Percentiles rank a stretch among this genome's conserved stretches.
Conservation (phyloP, 202 grass and related monocot genomes). For the Miscanthus sacchariflorus region DNA sequence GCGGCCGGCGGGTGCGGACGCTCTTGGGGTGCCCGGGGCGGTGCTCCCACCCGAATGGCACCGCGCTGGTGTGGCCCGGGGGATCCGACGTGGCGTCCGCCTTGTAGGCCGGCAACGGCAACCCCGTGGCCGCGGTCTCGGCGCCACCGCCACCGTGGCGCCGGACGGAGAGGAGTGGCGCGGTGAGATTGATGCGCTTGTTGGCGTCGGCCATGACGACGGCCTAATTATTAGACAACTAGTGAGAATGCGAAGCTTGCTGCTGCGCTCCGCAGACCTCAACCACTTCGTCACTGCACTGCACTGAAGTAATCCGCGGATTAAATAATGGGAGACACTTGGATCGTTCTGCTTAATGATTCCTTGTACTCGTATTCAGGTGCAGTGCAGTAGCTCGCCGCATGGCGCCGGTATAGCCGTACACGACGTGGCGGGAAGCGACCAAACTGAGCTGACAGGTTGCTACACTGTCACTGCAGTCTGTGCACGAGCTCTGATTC, state of each 20-base stretch:
- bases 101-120: slow-evolving; percentile 34
- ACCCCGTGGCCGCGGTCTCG: not conserved
- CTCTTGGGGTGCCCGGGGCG: slow-evolving; percentile 76
- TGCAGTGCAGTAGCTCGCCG: not conserved
- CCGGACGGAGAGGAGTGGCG: slow-evolving; percentile 75
- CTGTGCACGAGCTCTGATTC: not conserved
- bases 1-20: slow-evolving; percentile 35
- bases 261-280: not conserved
- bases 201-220: slow-evolving; percentile 42
- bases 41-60: slow-evolving; percentile 87
- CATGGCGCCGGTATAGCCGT: not conserved
- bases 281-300: not conserved
- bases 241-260: not conserved
- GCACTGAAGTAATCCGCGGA: not conserved
- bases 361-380: slow-evolving; percentile 17
- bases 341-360: slow-evolving; percentile 6
- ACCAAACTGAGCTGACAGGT: slow-evolving; percentile 25
- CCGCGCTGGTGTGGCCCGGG: slow-evolving; percentile 26
- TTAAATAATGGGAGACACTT: slow-evolving; percentile 37
- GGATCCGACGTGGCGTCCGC: slow-evolving; percentile 38
- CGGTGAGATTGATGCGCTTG: slow-evolving; percentile 66
- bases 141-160: slow-evolving; percentile 38
- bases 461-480: not conserved
- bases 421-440: slow-evolving; percentile 19
- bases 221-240: not conserved